Percentiles rank a stretch among this genome's conserved stretches.
phyloP scores from a whole-genome alignment of 1,284 basidiomycete genomes.

The Pterulicium gracile region DNA sequence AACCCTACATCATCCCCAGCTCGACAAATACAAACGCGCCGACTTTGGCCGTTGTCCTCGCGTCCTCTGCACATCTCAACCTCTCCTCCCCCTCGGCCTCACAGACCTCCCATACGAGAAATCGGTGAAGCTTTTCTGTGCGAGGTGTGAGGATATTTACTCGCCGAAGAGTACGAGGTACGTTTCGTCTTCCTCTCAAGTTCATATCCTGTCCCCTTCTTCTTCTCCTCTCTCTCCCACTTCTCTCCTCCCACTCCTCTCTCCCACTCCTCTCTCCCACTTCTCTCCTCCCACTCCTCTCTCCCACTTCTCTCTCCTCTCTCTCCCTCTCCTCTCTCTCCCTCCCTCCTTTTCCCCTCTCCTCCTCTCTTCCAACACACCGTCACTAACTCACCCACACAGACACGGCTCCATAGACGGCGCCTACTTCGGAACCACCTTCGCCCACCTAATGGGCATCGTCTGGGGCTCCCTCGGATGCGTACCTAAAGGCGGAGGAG shows the following conservation, averaged over 20 bases:
- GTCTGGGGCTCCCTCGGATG: conserved; percentile 89
- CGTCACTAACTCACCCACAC: no score
- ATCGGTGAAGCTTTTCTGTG: conserved; percentile 94
- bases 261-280: no score
- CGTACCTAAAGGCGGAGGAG: conserved; percentile 39
- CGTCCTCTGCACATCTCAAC: conserved; percentile 85
- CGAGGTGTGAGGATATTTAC: conserved; percentile 93
- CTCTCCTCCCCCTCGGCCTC: conserved; percentile 89
- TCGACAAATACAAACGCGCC: conserved; percentile 94
- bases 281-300: no score
- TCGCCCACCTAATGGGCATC: conserved; percentile 92
- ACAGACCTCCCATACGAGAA: conserved; percentile 93
- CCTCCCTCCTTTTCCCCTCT: no score
- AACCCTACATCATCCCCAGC: conserved; percentile 30
- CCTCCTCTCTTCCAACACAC: no score
- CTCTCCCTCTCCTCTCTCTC: no score
- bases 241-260: no score
- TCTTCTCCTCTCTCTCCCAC: no score
- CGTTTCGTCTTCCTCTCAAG: no score
- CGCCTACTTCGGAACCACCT: conserved; percentile 94
- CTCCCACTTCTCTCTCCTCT: no score
- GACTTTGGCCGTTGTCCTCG: conserved; percentile 95
- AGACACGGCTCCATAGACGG: conserved; percentile 95
- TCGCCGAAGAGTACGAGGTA: conserved; percentile 87
- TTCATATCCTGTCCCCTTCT: no score